Base-by-base conservation (phyloP, 345 rosid species). In the sweet orange (Citrus sinensis) region DNA sequence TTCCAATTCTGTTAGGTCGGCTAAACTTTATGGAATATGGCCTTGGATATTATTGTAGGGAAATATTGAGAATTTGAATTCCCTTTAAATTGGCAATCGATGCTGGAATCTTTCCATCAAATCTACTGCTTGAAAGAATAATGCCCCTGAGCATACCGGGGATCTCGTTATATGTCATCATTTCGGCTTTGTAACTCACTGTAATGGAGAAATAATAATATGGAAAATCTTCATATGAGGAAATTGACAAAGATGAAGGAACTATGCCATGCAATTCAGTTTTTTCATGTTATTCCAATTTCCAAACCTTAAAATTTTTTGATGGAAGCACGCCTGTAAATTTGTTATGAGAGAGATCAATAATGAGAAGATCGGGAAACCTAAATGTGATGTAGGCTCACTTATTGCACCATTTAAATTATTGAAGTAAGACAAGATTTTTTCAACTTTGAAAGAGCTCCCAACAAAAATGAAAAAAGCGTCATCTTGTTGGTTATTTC, bases 271-370 rank as follows among this genome's bases (percentile, higher is more conserved):
- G 4, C 10, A 42, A 42, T 46, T 46, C 51, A 2, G 16, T 13
- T 11, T 42, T 51, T 20, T 51, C 76, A 80, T 62, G 20, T 34
- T 13, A 7, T 54, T 54, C 83, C 49, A 42, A 42, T 42, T 42
- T 42, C 49, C 76, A 80, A 16, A 8, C 35, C 22, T 75, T 4
- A 25, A 80, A 80, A 65, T 68, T 70, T 24, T 56, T 67, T 3
- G 29, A 61, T 2, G 83, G 79, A 24, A 80, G 51, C 24, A 13
- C 11, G 10, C 71, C 76, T 1, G 10, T 58, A 55, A 80, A 75
- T 10, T 35, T 32, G 37, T 75, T 68, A 29, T 46, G 19, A 27
- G 82, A 80, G 49, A 80, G 58, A 16, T 75, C 79, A 20, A 75
- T 34, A 46, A 70, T 65, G 11, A 70, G 82, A n/a, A 80, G 39